Evolutionary conservation across 176 grass and related monocot genomes (phyloP).

Genomic region (Areca catechu): DNA sequence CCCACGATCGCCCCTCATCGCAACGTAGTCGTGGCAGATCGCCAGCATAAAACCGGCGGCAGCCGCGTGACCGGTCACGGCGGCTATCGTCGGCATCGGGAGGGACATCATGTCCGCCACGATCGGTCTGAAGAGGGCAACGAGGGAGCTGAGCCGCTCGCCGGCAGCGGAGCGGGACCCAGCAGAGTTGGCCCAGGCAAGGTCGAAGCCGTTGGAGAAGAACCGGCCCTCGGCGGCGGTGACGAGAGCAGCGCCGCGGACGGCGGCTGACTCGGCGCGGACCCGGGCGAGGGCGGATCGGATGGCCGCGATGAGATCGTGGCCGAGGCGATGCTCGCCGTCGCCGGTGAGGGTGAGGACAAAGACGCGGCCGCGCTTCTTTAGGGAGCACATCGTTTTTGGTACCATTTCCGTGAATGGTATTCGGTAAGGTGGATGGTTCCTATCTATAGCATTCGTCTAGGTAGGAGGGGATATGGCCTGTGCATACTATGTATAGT

Average conservation of each 20-base stretch:
- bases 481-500: no score
- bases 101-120: slow-evolving; percentile 58
- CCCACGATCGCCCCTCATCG: slow-evolving; percentile 80
- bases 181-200: slow-evolving; percentile 46
- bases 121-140: slow-evolving; percentile 33
- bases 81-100: slow-evolving; percentile 84
- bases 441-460: no score
- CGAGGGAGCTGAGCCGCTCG: slow-evolving; percentile 25
- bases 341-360: slow-evolving; percentile 87
- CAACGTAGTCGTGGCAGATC: slow-evolving; percentile 72
- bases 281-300: slow-evolving; percentile 31
- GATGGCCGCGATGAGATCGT: slow-evolving; percentile 42
- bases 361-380: slow-evolving; percentile 71
- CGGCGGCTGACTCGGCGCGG: neutral
- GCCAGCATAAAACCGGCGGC: slow-evolving; percentile 52
- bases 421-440: no score
- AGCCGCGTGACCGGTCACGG: slow-evolving; percentile 68
- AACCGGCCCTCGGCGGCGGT: slow-evolving; percentile 72
- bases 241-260: slow-evolving; percentile 41
- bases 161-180: neutral
- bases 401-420: no score
- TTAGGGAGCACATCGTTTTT: slow-evolving; percentile 54
- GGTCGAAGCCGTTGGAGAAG: slow-evolving; percentile 92
- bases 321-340: slow-evolving; percentile 58
- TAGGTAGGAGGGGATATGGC: no score